Percentiles rank a stretch among this genome's conserved stretches.
These are phyloP conservation scores for Kazachstania psychrophila DNA, from an alignment of 805 yeast species.

Conservation along the genomic window DNA sequence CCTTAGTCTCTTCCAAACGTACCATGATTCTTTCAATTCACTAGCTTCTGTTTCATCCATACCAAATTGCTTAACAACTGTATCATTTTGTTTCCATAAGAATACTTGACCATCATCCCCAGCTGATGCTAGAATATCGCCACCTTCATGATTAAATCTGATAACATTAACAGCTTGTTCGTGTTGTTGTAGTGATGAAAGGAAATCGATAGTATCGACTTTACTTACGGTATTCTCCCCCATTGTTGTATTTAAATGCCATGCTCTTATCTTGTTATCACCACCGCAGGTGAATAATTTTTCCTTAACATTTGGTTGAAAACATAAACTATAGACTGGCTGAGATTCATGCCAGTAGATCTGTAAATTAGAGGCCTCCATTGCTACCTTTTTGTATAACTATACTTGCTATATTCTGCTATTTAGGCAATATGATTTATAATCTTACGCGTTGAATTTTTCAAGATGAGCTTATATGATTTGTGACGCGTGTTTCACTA, in stretches of 20 bases:
- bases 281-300: constrained; percentile 90
- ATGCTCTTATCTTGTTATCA: constrained; percentile 74
- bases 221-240: constrained; percentile 13
- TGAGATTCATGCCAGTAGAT: constrained; percentile 46
- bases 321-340: constrained; percentile 61
- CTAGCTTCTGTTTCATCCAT: constrained; percentile 28
- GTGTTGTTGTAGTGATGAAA: constrained; percentile 76
- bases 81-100: constrained; percentile 61
- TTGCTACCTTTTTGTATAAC: neutral
- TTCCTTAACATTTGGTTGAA: constrained; percentile 38
- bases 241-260: constrained; percentile 30
- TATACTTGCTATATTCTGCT: too few species aligned
- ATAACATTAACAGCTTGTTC: constrained; percentile 92
- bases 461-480: too few species aligned
- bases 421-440: too few species aligned
- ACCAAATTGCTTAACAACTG: constrained; percentile 35
- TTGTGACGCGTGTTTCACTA: too few species aligned
- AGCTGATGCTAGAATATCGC: constrained; percentile 71
- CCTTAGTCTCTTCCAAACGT: constrained; percentile 35
- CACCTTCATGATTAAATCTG: constrained; percentile 54
- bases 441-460: too few species aligned
- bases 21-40: constrained; percentile 68
- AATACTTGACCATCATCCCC: constrained; percentile 91
- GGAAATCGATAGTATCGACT: constrained; percentile 52
- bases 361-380: constrained; percentile 25